Base-by-base conservation (phyloP, 2,329 filamentous ascomycete genomes). In the Microthyrium microscopicum region DNA sequence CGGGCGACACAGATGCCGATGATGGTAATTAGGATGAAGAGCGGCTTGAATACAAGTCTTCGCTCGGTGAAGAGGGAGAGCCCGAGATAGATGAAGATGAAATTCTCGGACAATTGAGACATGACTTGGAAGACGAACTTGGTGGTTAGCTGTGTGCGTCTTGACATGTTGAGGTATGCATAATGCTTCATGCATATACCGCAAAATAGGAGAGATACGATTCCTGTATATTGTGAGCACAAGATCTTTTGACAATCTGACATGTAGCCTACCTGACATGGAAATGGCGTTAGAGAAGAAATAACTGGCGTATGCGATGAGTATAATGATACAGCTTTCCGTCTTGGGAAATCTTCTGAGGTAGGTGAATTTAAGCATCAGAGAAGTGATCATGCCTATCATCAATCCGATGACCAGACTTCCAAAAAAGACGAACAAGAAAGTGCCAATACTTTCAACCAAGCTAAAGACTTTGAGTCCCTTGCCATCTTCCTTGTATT, bases 141-240 rank as follows among this genome's bases (percentile, higher is more conserved):
- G 33, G 89, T 98, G 12, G 89, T 93, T 41, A 98, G 74, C 53
- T 98, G 89, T 2, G 89, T 95, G 40, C 89, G 77, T 31, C 89
- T 76, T 20, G 89, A 98, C 89, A 98, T 98, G 62, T 98, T 98
- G 66, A 95, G 94, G 60, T 98, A 98, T 41, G 89, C 89, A 50
- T 98, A 98, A 53, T 98, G 89, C 57, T 98, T 98, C 41, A 98
- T 64, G 8, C 89, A 95, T 45, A 98, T 98, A 35, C 89, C 89
- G 55, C 89, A 98, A 62, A 98, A 98, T 2, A 98, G 66, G 38
- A 98, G 64, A 21, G 89, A 92, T 44, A 98, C 89, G 47, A 98
- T 98, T 44, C 85, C 83, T 89, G 44, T 13, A 33, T 35, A 13
- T 31, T 36, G 9, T 9, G 19, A 8, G 8, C 8, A 32, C 9